A percentile compares a stretch with the other conserved stretches of the same genome.
Evolutionary conservation across 2,329 filamentous ascomycete genomes (phyloP).

Genomic region (Aspergillus transmontanensis): DNA sequence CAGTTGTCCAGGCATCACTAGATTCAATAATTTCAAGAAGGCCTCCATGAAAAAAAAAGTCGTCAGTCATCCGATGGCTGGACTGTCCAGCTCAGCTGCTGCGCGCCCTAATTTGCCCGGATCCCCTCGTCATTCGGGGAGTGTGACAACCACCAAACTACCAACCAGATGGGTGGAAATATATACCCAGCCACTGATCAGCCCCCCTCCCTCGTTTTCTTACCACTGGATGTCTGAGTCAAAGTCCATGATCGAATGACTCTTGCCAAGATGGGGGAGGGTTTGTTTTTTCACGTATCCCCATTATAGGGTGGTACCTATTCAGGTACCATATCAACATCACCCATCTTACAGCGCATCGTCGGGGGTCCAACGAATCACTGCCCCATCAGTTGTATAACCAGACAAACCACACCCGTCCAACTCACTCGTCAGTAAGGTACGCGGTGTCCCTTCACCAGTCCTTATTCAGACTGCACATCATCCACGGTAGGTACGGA

Average conservation of each 20-base stretch:
- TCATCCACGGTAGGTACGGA: not conserved
- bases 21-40: not conserved
- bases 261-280: not conserved
- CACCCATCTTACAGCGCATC: not conserved
- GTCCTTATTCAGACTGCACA: constrained; percentile 4
- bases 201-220: not conserved
- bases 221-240: not conserved
- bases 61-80: not conserved
- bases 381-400: not conserved
- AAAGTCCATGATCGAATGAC: not conserved
- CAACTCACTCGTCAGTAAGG: constrained; percentile 1
- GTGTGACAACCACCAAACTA: not conserved
- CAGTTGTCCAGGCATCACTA: not conserved
- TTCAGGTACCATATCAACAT: not conserved
- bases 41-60: not conserved
- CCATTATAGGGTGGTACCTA: not conserved
- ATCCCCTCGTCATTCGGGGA: not conserved
- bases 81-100: not conserved
- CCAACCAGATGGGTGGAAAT: not conserved
- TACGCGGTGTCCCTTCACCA: not conserved
- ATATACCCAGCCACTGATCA: constrained; percentile 1
- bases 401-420: not conserved
- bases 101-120: not conserved
- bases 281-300: not conserved
- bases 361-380: not conserved